Evolutionary conservation across 345 rosid species (phyloP).

Genomic region (Eucalyptus marginata): DNA sequence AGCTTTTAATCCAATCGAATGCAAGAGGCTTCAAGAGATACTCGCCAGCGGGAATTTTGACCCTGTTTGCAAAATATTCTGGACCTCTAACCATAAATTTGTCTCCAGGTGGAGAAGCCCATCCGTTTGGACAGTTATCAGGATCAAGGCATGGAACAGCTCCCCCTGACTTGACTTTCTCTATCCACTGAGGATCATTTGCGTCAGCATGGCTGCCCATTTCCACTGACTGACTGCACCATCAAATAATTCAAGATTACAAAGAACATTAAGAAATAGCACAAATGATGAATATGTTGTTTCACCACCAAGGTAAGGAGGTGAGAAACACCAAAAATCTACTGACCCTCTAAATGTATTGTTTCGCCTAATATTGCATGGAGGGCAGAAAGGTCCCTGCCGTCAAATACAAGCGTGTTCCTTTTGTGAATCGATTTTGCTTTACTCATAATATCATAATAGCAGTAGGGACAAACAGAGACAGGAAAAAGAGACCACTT

Average conservation of each 20-base stretch:
- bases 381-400: not conserved
- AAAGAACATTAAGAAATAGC: not conserved
- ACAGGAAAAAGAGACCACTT: not conserved
- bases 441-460: not conserved
- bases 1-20: slow-evolving; percentile 83
- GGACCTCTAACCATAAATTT: slow-evolving; percentile 89
- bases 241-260: not conserved
- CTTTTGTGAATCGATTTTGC: not conserved
- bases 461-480: not conserved
- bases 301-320: not conserved
- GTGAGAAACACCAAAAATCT: not conserved
- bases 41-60: slow-evolving; percentile 65
- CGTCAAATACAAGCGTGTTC: not conserved
- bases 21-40: slow-evolving; percentile 75
- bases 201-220: slow-evolving; percentile 32
- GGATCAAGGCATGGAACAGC: slow-evolving; percentile 64
- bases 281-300: not conserved
- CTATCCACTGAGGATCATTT: slow-evolving; percentile 56
- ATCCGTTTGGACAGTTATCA: slow-evolving; percentile 52
- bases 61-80: slow-evolving; percentile 51
- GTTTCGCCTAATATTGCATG: not conserved
- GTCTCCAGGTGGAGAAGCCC: slow-evolving; percentile 80
- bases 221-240: not conserved
- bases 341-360: not conserved
- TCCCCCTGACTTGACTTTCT: slow-evolving; percentile 65